These are phyloP conservation scores for Chondrostereum purpureum DNA, from an alignment of 1,284 basidiomycete species.

Conservation along the genomic window DNA sequence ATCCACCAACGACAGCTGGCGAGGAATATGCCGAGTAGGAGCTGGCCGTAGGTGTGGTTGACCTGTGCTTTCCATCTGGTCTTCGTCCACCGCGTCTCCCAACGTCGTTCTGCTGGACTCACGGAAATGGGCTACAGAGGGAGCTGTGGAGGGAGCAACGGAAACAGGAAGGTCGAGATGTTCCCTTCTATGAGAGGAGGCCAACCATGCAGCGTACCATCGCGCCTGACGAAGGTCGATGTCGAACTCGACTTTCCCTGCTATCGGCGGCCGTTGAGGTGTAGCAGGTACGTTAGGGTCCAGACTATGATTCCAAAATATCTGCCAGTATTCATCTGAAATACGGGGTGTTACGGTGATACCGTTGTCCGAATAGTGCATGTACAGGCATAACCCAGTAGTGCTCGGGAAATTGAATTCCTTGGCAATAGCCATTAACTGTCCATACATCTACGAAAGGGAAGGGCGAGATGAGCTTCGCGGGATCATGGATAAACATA, in stretches of 20 bases:
- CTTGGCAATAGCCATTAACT: conserved; percentile 68
- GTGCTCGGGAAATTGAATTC: conserved; percentile 77
- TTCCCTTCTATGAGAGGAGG: conserved; percentile 37
- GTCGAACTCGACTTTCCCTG: conserved; percentile 73
- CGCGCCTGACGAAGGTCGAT: conserved; percentile 63
- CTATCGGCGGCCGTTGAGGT: conserved; percentile 45
- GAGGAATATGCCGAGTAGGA: conserved; percentile 44
- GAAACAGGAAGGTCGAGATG: conserved; percentile 36
- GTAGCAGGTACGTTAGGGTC: conserved; percentile 36
- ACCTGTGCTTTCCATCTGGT: conserved; percentile 26
- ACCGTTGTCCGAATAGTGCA: conserved; percentile 54
- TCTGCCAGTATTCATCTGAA: conserved; percentile 70
- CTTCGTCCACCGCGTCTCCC: conserved; percentile 37
- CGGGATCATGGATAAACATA: conserved; percentile 1
- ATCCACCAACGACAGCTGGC: conserved; percentile 63
- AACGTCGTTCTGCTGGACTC: conserved; percentile 47
- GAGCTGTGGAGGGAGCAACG: conserved; percentile 31
- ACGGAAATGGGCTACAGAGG: conserved; percentile 42
- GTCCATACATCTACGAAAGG: conserved; percentile 54
- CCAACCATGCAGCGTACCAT: conserved; percentile 69
- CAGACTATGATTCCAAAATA: conserved; percentile 61
- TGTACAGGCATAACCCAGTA: conserved; percentile 65
- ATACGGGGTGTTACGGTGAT: conserved; percentile 58
- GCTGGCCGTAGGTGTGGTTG: conserved; percentile 20
- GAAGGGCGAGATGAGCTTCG: conserved; percentile 1